phyloP scores from a whole-genome alignment of 306 rosid genomes.

The Carpinus fangiana region DNA sequence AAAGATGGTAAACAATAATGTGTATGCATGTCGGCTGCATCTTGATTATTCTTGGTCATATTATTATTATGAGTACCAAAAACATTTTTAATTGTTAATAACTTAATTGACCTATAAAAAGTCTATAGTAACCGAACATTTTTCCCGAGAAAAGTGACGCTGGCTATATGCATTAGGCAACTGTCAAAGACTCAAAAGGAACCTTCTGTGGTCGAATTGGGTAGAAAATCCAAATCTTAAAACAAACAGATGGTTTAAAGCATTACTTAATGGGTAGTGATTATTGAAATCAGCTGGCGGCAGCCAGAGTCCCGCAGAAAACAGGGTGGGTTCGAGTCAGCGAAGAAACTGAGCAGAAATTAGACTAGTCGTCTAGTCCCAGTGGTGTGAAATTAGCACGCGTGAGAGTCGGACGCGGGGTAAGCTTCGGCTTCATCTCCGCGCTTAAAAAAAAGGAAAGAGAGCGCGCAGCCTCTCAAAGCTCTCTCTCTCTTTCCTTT shows the following conservation, averaged over 20 bases:
- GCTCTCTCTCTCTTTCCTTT: constrained; percentile 10
- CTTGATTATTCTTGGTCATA: too few relatives aligned
- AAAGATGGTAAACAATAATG: not conserved
- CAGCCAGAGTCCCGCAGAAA: not conserved
- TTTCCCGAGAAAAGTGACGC: too few relatives aligned
- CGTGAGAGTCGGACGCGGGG: constrained; percentile 28
- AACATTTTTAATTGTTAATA: too few relatives aligned
- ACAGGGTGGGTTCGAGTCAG: not conserved
- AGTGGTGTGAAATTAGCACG: constrained; percentile 16
- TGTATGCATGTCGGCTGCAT: too few relatives aligned
- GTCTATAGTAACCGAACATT: too few relatives aligned
- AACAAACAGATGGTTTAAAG: too few relatives aligned
- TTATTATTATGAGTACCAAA: too few relatives aligned
- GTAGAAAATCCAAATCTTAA: too few relatives aligned
- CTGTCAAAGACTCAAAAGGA: too few relatives aligned
- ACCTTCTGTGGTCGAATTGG: too few relatives aligned
- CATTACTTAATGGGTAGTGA: not conserved
- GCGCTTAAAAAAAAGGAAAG: not conserved
- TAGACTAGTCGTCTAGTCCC: not conserved
- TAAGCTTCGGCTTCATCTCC: not conserved
- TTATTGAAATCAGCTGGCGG: not conserved
- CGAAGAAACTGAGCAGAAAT: not conserved
- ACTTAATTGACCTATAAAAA: too few relatives aligned
- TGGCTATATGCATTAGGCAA: too few relatives aligned
- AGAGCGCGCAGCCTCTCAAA: not conserved